Evolutionary conservation across 768 basidiomycete genomes (phyloP).

Genomic region (Russula emetica): DNA sequence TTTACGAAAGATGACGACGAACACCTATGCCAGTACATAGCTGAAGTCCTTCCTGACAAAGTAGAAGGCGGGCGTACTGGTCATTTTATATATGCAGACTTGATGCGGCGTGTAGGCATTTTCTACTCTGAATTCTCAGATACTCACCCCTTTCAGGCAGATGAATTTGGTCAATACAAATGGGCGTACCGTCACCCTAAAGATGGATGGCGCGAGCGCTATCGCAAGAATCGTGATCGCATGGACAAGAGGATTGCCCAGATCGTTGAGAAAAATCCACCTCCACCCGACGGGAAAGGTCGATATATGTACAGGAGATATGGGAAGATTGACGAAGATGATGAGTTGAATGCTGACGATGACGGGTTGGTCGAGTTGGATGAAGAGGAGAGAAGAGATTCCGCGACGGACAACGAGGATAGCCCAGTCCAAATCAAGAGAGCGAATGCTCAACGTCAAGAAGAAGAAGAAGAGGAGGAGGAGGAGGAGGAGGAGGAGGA

Average conservation of each 20-base stretch:
- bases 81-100: conserved; percentile 19
- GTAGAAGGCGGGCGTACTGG: conserved; percentile 20
- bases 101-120: conserved; percentile 21
- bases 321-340: background rate
- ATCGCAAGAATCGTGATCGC: conserved; percentile 27
- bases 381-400: background rate
- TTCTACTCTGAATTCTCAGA: background rate
- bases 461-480: conserved; percentile 22
- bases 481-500: conserved; percentile 25
- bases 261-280: conserved; percentile 19
- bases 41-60: conserved; percentile 18
- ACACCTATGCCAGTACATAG: conserved; percentile 20
- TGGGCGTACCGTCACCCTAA: conserved; percentile 29
- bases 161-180: conserved; percentile 14
- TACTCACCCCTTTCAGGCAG: conserved; percentile 2
- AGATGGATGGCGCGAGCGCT: conserved; percentile 29
- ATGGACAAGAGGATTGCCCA: conserved; percentile 26
- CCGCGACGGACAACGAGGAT: conserved; percentile 9
- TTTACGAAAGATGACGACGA: conserved; percentile 23
- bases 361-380: background rate
- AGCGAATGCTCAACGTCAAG: conserved; percentile 1
- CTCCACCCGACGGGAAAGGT: conserved; percentile 23
- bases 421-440: conserved; percentile 1
- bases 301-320: conserved; percentile 14
- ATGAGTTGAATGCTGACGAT: background rate